Evolutionary conservation across 805 yeast genomes (phyloP), one percentile per base, ranked within the genome.

Genomic region (Cyberlindnera mrakii): DNA sequence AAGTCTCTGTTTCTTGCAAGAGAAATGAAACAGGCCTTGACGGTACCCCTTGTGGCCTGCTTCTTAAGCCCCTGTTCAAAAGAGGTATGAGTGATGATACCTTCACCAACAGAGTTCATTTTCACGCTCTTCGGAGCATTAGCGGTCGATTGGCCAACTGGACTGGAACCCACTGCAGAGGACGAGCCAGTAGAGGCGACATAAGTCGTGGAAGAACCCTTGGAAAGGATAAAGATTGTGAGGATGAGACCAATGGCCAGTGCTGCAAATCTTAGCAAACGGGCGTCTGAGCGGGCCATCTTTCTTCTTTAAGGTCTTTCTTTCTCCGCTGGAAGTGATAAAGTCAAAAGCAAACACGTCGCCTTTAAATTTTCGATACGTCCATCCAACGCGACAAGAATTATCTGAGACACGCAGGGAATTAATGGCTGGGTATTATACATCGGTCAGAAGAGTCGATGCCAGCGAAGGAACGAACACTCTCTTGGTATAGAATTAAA

Each of bases 1-100:
- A 84, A 62, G 48, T 86, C 95, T 11, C 64, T 53, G 62, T 86
- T 85, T 55, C 88, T 72, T 31, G 87, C 87, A 25, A 86, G 66
- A 4, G 86, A 77, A 48, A 83, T 76, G 53, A 85, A 72, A 1
- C 85, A 74, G 6, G 89, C 91, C 51, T 76, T 80, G 35, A 55
- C 59, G 11, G 51, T 47, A 31, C 59, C 62, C 50, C 47, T 56
- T 30, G 44, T 45, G n/a, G 49, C 30, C 44, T 47, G 51, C 45
- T 55, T 55, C 48, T 52, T 54, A 35, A 50, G 40, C 3, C 52
- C 50, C 33, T 44, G 42, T 15, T 39, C 41, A 45, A 45, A 45
- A 27, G 36, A 39, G 37, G 40, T 44, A 36, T 48, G 42, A 41
- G 46, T 31, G 44, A 44, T 43, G 34, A 44, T 45, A 13, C 41